Conservation (phyloP, 148 eudicot genomes). For the Limonium bicolor region DNA sequence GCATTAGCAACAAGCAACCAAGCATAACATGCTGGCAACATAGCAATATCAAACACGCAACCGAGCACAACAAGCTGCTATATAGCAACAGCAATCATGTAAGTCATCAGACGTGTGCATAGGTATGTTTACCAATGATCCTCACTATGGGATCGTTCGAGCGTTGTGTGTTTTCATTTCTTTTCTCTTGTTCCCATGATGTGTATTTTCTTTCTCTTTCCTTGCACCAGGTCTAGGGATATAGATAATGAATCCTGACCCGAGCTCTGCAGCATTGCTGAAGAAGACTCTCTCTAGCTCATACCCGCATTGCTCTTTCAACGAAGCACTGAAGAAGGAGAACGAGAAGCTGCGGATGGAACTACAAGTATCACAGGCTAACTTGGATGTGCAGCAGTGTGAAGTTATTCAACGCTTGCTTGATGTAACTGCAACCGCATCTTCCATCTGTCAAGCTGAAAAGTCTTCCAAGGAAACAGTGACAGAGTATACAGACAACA, state of each 20-base stretch:
- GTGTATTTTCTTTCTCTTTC: too few relatives aligned
- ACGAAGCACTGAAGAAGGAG: constrained; percentile 72
- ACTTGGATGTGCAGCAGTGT: constrained; percentile 67
- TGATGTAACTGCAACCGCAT: constrained; percentile 68
- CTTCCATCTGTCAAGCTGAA: constrained; percentile 31
- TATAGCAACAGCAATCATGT: too few relatives aligned
- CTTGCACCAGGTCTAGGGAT: too few relatives aligned
- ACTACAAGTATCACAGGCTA: constrained; percentile 70
- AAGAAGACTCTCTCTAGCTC: constrained; percentile 91
- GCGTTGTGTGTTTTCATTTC: too few relatives aligned
- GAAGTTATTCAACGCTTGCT: constrained; percentile 84
- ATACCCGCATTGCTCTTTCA: constrained; percentile 66
- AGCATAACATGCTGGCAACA: too few relatives aligned
- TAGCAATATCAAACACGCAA: too few relatives aligned
- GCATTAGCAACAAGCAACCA: too few relatives aligned
- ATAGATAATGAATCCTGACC: constrained; percentile 71
- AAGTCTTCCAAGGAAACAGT: constrained; percentile 31
- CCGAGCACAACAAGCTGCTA: too few relatives aligned
- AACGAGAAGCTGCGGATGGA: constrained; percentile 80
- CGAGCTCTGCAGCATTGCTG: constrained; percentile 45
- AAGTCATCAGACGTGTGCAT: too few relatives aligned
- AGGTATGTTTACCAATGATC: too few relatives aligned
- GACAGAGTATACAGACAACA: constrained; percentile 22
- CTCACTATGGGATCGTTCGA: too few relatives aligned
- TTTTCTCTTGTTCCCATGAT: too few relatives aligned